Evolutionary conservation across 306 rosid species (phyloP).

Genomic region (Malus sylvestris): DNA sequence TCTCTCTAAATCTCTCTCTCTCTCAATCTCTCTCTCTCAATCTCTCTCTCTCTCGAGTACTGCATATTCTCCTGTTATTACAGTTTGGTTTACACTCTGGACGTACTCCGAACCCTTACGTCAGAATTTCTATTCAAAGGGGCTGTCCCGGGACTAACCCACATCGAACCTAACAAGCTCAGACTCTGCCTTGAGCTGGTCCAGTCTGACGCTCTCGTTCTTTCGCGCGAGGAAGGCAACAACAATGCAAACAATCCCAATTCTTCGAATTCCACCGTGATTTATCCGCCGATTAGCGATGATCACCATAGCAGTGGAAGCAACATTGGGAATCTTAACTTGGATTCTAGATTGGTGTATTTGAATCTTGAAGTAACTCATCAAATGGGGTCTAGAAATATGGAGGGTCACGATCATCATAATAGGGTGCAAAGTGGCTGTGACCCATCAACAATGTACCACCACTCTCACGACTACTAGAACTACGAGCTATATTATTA

Average conservation of each 20-base stretch:
- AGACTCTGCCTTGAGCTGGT: constrained; percentile 88
- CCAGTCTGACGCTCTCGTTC: constrained; percentile 83
- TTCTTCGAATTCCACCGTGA: constrained; percentile 37
- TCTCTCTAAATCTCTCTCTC: too few relatives aligned
- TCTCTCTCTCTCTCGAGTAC: too few relatives aligned
- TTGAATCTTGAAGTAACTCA: constrained; percentile 72
- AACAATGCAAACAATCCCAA: constrained; percentile 30
- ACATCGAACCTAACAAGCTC: constrained; percentile 88
- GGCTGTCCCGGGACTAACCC: constrained; percentile 88
- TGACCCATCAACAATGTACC: constrained; percentile 62
- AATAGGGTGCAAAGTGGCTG: constrained; percentile 47
- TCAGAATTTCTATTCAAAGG: constrained; percentile 89
- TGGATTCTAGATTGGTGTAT: constrained; percentile 85
- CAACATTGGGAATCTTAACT: constrained; percentile 47
- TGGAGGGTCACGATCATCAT: constrained; percentile 3
- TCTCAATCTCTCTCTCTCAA: too few relatives aligned
- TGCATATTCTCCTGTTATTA: too few relatives aligned
- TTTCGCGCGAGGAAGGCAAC: constrained; percentile 81
- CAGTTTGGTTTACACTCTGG: constrained; percentile 24
- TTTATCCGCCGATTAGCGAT: constrained; percentile 63
- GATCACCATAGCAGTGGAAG: constrained; percentile 43
- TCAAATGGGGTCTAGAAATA: constrained; percentile 37
- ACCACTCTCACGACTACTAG: constrained; percentile 67
- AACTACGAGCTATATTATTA: background rate
- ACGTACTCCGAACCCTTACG: constrained; percentile 92